Conservation (phyloP, 306 rosid species). For the Vicia sativa region DNA sequence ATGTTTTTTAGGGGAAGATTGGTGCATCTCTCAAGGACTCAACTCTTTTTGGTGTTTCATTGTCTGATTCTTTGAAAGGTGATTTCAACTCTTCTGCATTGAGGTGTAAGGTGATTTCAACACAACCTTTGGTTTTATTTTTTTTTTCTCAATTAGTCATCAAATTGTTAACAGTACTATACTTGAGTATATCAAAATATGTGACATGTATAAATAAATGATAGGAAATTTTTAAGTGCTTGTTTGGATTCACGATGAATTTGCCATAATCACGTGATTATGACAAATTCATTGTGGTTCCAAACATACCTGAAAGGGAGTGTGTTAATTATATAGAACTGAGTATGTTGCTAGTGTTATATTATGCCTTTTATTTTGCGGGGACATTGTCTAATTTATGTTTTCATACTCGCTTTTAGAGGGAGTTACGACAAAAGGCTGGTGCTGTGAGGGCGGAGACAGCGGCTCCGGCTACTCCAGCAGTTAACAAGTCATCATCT, state of each 20-base stretch:
- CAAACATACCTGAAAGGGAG: not conserved
- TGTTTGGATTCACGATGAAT: not conserved
- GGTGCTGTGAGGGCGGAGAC: slow-evolving; percentile 74
- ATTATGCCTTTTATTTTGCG: not conserved
- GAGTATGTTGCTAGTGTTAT: not conserved
- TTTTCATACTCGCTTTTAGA: slow-evolving; percentile 37
- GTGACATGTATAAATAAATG: slow-evolving; percentile 8
- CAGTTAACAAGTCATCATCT: slow-evolving; percentile 54
- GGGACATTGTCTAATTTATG: slow-evolving; percentile 20
- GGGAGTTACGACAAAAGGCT: slow-evolving; percentile 50
- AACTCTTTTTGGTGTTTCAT: slow-evolving; percentile 69
- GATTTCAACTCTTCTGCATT: slow-evolving; percentile 73
- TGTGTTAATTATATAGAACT: not conserved
- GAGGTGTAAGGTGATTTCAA: slow-evolving; percentile 67
- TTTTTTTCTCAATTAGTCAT: slow-evolving; percentile 16
- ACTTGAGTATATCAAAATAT: not conserved
- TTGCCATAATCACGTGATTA: not conserved
- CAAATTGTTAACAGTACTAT: slow-evolving; percentile 6
- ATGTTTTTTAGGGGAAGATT: slow-evolving; percentile 63
- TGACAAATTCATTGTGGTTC: not conserved
- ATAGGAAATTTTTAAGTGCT: not conserved
- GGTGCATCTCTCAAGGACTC: slow-evolving; percentile 72
- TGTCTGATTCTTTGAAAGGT: slow-evolving; percentile 69
- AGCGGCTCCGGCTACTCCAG: slow-evolving; percentile 62
- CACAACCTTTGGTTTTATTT: not conserved